A percentile compares a stretch with the other conserved stretches of the same genome.
phyloP scores from a whole-genome alignment of 768 basidiomycete genomes.

The Hericium alpestre region DNA sequence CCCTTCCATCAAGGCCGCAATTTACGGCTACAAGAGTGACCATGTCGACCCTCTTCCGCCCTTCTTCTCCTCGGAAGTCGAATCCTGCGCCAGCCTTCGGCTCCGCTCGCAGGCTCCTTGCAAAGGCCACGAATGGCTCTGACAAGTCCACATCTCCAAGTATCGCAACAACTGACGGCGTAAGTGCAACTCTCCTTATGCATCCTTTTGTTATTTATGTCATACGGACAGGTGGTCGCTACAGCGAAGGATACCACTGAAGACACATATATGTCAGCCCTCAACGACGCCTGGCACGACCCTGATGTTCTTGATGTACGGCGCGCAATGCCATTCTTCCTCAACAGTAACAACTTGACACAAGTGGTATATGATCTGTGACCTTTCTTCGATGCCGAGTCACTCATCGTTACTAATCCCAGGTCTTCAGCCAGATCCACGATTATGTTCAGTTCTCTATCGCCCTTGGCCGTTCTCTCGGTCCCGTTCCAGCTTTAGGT shows the following conservation, averaged over 20 bases:
- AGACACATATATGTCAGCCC: neutral
- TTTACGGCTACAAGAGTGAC: no score
- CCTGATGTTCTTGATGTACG: neutral
- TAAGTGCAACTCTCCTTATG: neutral
- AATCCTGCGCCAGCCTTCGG: neutral
- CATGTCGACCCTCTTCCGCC: no score
- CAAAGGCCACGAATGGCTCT: neutral
- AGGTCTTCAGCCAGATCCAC: neutral
- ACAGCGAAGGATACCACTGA: neutral
- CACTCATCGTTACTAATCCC: no score
- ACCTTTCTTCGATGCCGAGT: no score
- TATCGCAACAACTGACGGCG: neutral
- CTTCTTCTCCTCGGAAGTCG: no score
- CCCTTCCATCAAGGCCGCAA: no score
- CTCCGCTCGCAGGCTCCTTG: neutral
- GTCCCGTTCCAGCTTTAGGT: neutral
- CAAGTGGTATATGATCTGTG: no score
- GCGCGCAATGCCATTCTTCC: neutral
- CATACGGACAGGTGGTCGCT: neutral
- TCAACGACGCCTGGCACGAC: neutral
- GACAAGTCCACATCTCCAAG: neutral
- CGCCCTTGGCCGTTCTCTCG: neutral
- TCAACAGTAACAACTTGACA: neutral
- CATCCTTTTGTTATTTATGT: neutral
- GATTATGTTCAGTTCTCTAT: neutral